Base-by-base conservation (phyloP, 345 rosid species). In the Eucalyptus tenuipes region DNA sequence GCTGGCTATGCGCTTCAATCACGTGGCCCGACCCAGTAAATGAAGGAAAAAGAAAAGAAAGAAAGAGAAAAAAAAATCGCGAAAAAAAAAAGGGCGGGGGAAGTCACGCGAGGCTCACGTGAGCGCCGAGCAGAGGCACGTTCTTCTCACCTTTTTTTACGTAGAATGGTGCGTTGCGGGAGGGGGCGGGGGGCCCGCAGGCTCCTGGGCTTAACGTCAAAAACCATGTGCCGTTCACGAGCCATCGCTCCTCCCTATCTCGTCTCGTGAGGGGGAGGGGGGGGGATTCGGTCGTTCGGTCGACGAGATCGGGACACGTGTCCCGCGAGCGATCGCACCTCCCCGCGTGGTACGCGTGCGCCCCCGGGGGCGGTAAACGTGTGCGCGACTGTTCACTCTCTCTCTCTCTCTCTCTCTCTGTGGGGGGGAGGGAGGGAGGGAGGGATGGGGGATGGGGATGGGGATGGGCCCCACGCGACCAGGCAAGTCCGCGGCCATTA, bases 1-100 rank as follows among this genome's bases (percentile, higher is more conserved):
- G 61, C 61, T 55, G 29, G 61, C 61, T 55, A 55, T 25, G 13
- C 29, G 61, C 61, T 24, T 24, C 61, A 55, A 55, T 55, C 61
- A 55, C 61, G 61, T 55, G 2, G 1, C 61, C 13, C 29, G 29
- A 55, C 61, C 61, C 24, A 55, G 61, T 24, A 55, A 55, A 55
- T 4, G 29, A 55, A 24, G 61, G 29, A 55, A 55, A 24, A 55
- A 55, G 29, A 24, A 55, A 55, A 10, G 4, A 55, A 55, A 55
- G 13, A 55, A 10, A 24, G 13, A 55, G 5, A 24, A 22, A 12
- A 12, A 52, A 55, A 9, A 55, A 55, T 22, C 59, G 27, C 27
- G 2, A 59, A 11, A 59, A 12, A 3, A 2, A 5, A 4, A 10
- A 10, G 2, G 22, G 24, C 0, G 4, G 82, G 42, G 82, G 82